phyloP scores from a whole-genome alignment of 164 flowering plant genomes.

The Vitis vinifera region ASM3070453v1 NC_081822.1:4462001-4462500 shows the following conservation, averaged over 20 bases:
- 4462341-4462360: too few species aligned
- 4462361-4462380: background rate
- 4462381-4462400: too few species aligned
- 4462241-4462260: conserved; percentile 10
- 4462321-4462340: too few species aligned
- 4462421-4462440: too few species aligned
- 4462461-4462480: too few species aligned
- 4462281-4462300: background rate
- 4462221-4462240: conserved; percentile 15
- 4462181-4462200: background rate
- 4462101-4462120: conserved; percentile 25
- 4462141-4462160: conserved; percentile 2
- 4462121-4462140: background rate
- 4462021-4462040: conserved; percentile 26
- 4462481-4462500: too few species aligned
- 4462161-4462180: conserved; percentile 1
- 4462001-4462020: conserved; percentile 31
- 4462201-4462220: background rate
- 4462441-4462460: too few species aligned
- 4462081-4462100: conserved; percentile 27
- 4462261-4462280: background rate
- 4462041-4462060: conserved; percentile 20
- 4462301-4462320: too few species aligned
- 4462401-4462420: too few species aligned
- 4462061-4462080: conserved; percentile 24